Evolutionary conservation across 345 rosid genomes (phyloP), one percentile per base, ranked within the genome.

Genomic region (Aquilaria sinensis): DNA sequence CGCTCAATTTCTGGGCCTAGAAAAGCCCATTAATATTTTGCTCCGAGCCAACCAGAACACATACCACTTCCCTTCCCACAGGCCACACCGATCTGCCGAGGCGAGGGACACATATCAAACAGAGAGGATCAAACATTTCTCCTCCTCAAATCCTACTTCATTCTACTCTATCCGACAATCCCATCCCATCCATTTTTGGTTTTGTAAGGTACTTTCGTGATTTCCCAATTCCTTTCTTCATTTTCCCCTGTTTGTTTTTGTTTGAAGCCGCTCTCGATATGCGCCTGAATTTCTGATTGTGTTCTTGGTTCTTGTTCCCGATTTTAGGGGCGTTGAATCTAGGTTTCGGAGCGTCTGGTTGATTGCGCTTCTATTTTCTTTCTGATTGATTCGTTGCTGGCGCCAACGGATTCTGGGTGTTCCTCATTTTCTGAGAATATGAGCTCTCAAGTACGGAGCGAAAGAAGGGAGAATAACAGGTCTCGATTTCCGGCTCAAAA

Each of bases 401-500:
- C 43, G 43, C 43, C 43, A 9, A 37, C 43, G 8, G 43, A 29
- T 9, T 57, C 31, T 8, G 56, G 60, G 13, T 56, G 12, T 45
- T 55, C 9, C 46, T 14, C 52, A n/a, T 31, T 53, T 3, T n/a
- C n/a, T 37, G 15, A 67, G 63, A 79, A 71, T 58, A 81, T 90
- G 98, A 86, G 85, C 75, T 77, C 58, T 68, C 92, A 86, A 47
- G 64, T 68, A 56, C 70, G 83, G 56, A 77, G 70, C 77, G 82
- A 88, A 4, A 63, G 81, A 34, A 78, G 87, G 73, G 81, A 78
- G 31, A 71, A 37, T 37, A 55, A 64, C 32, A 64, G 89, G 77
- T 53, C 83, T 41, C 69, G 96, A 62, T 31, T 15, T 13, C 65
- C 72, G 37, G 61, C 75, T 14, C 81, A 65, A 60, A 62, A 48